Evolutionary conservation across 2,329 filamentous ascomycete genomes (phyloP).

Genomic region (Sporothrix protearum): DNA sequence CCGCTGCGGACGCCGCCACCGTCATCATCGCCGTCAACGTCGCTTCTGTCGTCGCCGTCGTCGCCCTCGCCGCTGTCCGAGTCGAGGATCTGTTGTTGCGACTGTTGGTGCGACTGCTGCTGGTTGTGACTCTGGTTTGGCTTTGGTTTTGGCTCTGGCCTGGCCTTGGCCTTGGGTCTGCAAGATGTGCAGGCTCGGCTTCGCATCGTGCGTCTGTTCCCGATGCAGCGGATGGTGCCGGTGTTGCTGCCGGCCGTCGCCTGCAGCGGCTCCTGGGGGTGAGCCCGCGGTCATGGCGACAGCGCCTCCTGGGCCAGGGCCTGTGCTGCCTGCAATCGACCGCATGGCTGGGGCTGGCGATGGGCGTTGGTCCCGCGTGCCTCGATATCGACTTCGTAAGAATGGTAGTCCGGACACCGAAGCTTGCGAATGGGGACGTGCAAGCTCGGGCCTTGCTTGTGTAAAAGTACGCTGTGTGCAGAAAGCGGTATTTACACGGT

Average conservation of each 20-base stretch:
- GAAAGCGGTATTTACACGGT: neutral
- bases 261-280: neutral
- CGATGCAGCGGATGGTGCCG: conserved; percentile 18
- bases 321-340: conserved; percentile 10
- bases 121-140: neutral
- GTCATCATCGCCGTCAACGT: conserved; percentile 47
- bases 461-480: neutral
- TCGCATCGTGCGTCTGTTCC: conserved; percentile 6
- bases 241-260: conserved; percentile 2
- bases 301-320: conserved; percentile 2
- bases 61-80: conserved; percentile 35
- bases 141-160: neutral
- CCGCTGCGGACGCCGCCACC: conserved; percentile 44
- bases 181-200: conserved; percentile 13
- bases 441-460: neutral
- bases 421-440: neutral
- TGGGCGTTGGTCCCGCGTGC: neutral
- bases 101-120: conserved; percentile 9
- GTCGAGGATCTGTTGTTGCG: conserved; percentile 21
- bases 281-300: neutral
- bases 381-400: conserved; percentile 6
- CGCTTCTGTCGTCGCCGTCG: conserved; percentile 37
- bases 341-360: conserved; percentile 8
- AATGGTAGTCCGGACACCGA: conserved; percentile 12
- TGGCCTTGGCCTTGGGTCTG: neutral